Percentiles rank a stretch among this genome's conserved stretches.
Evolutionary conservation across 2,329 filamentous ascomycete genomes (phyloP).

Genomic region (Pyricularia grisea): DNA sequence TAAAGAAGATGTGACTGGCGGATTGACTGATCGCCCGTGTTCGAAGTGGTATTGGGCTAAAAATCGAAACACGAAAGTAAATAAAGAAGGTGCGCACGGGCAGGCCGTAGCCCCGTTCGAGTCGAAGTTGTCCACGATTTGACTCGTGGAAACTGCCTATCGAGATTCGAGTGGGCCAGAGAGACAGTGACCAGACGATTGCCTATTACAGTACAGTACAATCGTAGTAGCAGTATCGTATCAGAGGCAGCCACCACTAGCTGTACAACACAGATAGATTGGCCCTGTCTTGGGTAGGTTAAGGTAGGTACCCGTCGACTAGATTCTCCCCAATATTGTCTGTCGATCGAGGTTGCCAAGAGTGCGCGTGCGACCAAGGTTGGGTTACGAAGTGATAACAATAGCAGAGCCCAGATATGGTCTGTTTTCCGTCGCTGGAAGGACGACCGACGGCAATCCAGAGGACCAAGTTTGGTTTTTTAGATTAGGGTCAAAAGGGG

Average conservation of each 20-base stretch:
- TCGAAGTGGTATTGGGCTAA: background rate
- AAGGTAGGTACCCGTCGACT: background rate
- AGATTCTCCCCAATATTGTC: background rate
- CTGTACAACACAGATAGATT: too few species aligned
- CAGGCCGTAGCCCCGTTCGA: background rate
- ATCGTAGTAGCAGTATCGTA: background rate
- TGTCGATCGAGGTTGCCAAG: background rate
- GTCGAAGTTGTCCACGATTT: background rate
- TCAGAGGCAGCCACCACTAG: background rate
- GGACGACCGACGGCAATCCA: background rate
- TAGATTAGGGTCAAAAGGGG: background rate
- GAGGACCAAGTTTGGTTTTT: background rate
- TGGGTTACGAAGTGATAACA: background rate
- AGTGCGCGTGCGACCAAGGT: background rate
- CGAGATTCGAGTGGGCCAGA: background rate
- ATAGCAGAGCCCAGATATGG: background rate
- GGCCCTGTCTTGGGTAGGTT: too few species aligned
- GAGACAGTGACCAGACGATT: background rate
- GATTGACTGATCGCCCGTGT: background rate
- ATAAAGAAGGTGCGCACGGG: background rate
- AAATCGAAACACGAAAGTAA: background rate
- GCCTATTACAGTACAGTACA: background rate
- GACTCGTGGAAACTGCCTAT: background rate
- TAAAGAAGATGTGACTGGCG: background rate
- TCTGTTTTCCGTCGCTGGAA: background rate